These are phyloP conservation scores for Pythium phragmitis DNA, from an alignment of 352 stramenopile genomes.

Conservation along the genomic window DNA sequence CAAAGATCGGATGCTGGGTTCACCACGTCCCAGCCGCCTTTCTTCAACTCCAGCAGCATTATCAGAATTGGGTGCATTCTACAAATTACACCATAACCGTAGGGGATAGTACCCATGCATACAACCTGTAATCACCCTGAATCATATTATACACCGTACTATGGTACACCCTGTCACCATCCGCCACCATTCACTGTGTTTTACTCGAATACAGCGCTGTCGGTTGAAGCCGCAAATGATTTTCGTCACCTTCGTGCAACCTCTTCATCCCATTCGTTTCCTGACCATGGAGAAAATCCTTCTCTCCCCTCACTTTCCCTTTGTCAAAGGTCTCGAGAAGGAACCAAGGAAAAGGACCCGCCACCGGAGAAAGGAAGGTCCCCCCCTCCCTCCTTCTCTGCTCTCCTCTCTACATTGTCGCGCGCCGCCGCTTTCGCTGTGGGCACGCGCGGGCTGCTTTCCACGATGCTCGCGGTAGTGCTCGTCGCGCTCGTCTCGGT, in stretches of 20 bases:
- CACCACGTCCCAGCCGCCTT: background rate
- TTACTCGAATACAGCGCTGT: background rate
- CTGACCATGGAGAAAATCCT: conserved; percentile 8
- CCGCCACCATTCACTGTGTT: background rate
- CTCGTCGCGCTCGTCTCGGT: conserved; percentile 26
- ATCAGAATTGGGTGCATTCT: no score
- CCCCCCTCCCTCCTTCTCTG: background rate
- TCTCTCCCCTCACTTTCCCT: conserved; percentile 9
- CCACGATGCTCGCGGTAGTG: conserved; percentile 24
- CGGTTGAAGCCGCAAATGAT: conserved; percentile 23
- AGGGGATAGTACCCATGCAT: no score
- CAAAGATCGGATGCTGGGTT: background rate
- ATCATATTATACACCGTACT: no score
- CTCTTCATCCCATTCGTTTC: background rate
- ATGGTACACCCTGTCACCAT: no score
- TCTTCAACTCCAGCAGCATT: background rate
- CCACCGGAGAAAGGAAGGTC: no score
- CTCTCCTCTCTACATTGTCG: conserved; percentile 5
- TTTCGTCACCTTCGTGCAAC: conserved; percentile 27
- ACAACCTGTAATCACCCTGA: no score
- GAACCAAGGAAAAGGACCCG: no score
- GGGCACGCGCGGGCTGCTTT: conserved; percentile 9
- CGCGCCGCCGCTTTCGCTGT: background rate
- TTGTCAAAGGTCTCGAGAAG: background rate
- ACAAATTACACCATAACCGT: no score